Evolutionary conservation across 352 stramenopile species (phyloP), one percentile per base, ranked within the genome.

Genomic region (Pythium oligandrum): DNA sequence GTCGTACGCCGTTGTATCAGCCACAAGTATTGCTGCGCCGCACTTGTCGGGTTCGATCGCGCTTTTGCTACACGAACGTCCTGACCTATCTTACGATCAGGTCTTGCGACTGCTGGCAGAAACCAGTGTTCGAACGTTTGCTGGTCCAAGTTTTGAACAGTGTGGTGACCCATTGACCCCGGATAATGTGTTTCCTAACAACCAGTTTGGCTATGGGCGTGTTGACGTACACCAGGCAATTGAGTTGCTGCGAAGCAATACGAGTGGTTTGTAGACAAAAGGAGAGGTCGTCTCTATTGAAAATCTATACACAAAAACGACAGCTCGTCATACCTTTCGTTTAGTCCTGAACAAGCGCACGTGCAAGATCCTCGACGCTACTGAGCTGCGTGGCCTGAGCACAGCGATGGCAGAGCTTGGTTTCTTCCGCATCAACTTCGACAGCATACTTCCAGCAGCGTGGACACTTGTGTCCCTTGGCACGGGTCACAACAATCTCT

Each of bases 371-470:
- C 7, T 40, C 49, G 58, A 86, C 68, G 40, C 64, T 84, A 7
- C 59, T 35, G 26, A 85, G 48, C 48, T 76, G 54, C 6, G 78
- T 86, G 49, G 75, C 78, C 3, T 53, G 35, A 6, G 71, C 71
- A 54, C 78, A 89, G 36, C 78, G 78, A 34, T 72, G 7, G 53
- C 78, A 89, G 17, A 89, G 61, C 50, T 67, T 65, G 31, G 71
- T 75, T 66, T 86, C 78, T 0, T 47, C 55, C 1, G 53, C 69
- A 48, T 89, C 75, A 6, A 89, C 78, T 39, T 86, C 78, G 0
- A 55, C 44, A 33, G 72, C 63, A 55, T 90, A 93, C 61, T 95
- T 93, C 84, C 84, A 96, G 75, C 86, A 96, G 10, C 86, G 84
- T 34, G 83, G 78, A 53, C 89, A 96, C 65, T 96, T 96, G 58